Conservation (phyloP, 331 rosid genomes). For the Telfairia occidentalis region DNA sequence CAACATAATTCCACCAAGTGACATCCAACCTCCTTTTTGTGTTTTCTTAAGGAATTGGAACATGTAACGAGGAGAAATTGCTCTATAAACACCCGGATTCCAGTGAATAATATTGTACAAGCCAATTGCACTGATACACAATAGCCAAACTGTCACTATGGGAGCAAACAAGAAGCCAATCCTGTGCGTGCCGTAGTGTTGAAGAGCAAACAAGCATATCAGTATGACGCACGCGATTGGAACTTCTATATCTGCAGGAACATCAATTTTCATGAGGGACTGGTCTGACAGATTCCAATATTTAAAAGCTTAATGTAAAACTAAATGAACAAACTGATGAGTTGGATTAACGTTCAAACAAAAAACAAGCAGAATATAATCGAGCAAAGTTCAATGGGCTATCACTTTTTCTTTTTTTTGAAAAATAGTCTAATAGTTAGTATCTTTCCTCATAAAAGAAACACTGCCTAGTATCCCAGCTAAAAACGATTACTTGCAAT, state of each 20-base stretch:
- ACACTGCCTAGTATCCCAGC: background rate
- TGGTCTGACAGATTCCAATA: background rate
- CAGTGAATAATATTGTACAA: constrained; percentile 69
- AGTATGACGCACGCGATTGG: constrained; percentile 70
- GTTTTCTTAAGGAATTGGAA: constrained; percentile 52
- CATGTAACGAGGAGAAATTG: constrained; percentile 81
- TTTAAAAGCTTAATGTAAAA: background rate
- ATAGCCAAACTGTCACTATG: constrained; percentile 68
- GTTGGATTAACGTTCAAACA: background rate
- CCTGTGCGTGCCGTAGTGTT: constrained; percentile 92
- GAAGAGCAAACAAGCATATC: constrained; percentile 81
- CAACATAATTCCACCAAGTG: constrained; percentile 88
- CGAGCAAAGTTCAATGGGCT: background rate
- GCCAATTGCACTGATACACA: constrained; percentile 74
- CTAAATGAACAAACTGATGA: background rate
- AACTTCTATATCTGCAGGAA: constrained; percentile 67
- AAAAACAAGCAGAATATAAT: background rate
- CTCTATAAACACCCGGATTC: constrained; percentile 56
- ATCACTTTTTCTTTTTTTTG: background rate
- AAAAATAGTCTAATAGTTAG: background rate
- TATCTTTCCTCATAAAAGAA: background rate
- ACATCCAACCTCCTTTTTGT: constrained; percentile 70
- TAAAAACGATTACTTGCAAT: background rate
- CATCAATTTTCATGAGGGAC: constrained; percentile 13
- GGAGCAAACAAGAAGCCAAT: constrained; percentile 96